phyloP scores from a whole-genome alignment of 176 grass and related monocot species.

The Chloris gayana region DNA sequence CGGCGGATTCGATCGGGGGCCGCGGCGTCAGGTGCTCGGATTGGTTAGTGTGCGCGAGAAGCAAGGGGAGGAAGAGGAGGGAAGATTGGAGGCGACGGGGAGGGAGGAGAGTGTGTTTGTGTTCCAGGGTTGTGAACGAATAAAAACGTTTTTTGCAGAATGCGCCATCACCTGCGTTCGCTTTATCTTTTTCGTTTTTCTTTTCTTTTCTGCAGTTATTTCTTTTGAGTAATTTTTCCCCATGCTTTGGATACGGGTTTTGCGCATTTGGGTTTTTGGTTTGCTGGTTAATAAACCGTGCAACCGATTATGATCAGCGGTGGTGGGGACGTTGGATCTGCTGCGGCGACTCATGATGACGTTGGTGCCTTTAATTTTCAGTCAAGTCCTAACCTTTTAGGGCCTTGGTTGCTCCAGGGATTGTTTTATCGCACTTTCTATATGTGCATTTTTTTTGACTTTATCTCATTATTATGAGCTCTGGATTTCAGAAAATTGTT shows the following conservation, averaged over 20 bases:
- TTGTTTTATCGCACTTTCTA: neutral
- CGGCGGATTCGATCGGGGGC: conserved; percentile 42
- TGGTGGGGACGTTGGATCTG: neutral
- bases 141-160: conserved; percentile 43
- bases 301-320: conserved; percentile 10
- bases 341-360: neutral
- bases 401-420: neutral
- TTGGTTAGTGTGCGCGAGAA: conserved; percentile 67
- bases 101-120: neutral
- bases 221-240: conserved; percentile 10
- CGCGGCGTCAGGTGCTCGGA: conserved; percentile 49
- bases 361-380: neutral
- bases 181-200: neutral
- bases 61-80: conserved; percentile 39
- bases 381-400: neutral
- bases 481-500: neutral
- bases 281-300: conserved; percentile 12
- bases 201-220: neutral
- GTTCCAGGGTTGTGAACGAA: conserved; percentile 20
- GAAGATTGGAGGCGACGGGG: conserved; percentile 1
- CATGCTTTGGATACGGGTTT: conserved; percentile 16
- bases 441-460: neutral
- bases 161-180: neutral
- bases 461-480: neutral
- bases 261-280: conserved; percentile 30